Evolutionary conservation across 2,329 filamentous ascomycete genomes (phyloP).

Genomic region (Claviceps pusilla): DNA sequence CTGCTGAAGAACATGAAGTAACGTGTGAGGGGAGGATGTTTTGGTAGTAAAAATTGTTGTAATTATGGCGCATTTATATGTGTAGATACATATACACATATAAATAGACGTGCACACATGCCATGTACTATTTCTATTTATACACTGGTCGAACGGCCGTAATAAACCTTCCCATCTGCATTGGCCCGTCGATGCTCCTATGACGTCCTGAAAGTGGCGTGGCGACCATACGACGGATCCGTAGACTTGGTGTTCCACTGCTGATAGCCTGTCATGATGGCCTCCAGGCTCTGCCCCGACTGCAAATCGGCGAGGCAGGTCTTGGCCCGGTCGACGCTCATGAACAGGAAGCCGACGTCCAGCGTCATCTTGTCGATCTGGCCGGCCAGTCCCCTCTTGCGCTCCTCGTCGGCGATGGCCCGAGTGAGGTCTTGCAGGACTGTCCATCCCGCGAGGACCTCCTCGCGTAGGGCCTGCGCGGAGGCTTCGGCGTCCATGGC

Average conservation of each 20-base stretch:
- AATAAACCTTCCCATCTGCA: no score
- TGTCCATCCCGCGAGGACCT: conserved; percentile 19
- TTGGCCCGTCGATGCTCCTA: no score
- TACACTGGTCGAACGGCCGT: no score
- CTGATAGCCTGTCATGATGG: conserved; percentile 7
- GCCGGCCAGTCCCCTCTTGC: conserved; percentile 25
- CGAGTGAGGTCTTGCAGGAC: conserved; percentile 18
- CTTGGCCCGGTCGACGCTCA: conserved; percentile 33
- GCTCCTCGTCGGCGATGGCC: conserved; percentile 14
- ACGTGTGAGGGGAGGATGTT: not conserved
- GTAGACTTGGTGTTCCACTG: conserved; percentile 4
- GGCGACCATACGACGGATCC: conserved; percentile 1
- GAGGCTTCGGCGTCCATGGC: conserved; percentile 20
- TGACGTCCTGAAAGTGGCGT: not conserved
- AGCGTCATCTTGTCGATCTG: conserved; percentile 16
- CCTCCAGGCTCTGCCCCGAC: conserved; percentile 24
- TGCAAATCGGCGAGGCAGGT: conserved; percentile 29
- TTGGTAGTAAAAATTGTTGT: no score
- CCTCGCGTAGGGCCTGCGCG: conserved; percentile 11
- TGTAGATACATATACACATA: no score
- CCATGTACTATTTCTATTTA: no score
- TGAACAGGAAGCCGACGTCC: conserved; percentile 24
- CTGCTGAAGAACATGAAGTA: conserved; percentile 33
- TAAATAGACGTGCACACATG: no score
- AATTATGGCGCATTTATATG: no score